Percentiles rank a stretch among this genome's conserved stretches.
phyloP scores from a whole-genome alignment of 2,329 filamentous ascomycete species.

The Verticillium zaregamsianum region DNA sequence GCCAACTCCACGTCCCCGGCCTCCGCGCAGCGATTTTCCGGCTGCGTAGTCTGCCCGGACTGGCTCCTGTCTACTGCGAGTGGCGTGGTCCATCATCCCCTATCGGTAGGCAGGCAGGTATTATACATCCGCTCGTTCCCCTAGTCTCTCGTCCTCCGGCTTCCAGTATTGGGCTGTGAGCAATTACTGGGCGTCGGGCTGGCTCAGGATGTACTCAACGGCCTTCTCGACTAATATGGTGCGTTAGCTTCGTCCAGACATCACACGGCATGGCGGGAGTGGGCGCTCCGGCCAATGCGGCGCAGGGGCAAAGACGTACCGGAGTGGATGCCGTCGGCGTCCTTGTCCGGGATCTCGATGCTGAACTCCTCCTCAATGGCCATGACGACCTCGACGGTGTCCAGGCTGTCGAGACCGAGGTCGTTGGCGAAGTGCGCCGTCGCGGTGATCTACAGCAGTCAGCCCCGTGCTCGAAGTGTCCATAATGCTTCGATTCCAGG shows the following conservation, averaged over 20 bases:
- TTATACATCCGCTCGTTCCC: neutral
- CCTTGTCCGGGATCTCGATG: constrained; percentile 98
- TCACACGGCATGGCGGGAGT: neutral
- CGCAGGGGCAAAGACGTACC: constrained; percentile 53
- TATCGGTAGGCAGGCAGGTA: constrained; percentile 1
- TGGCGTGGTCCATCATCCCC: neutral
- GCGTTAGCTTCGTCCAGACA: constrained; percentile 6
- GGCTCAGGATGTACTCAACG: constrained; percentile 87
- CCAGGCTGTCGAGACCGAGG: constrained; percentile 92
- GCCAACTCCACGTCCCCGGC: neutral
- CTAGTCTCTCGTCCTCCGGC: neutral
- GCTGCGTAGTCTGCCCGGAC: neutral
- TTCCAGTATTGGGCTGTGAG: neutral
- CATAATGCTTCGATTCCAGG: neutral
- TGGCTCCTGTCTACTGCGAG: neutral
- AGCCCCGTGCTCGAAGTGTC: neutral
- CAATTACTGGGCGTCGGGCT: constrained; percentile 77
- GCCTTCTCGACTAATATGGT: constrained; percentile 74
- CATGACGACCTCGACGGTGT: constrained; percentile 99
- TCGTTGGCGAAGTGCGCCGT: constrained; percentile 94
- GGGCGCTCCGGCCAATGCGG: neutral
- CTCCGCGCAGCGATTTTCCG: neutral
- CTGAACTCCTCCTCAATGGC: constrained; percentile 93
- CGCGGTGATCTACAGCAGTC: constrained; percentile 65
- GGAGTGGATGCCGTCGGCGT: constrained; percentile 90